Evolutionary conservation across 495 filamentous ascomycete species (phyloP), one percentile per base, ranked within the genome.

Genomic region (Zalerion maritima): DNA sequence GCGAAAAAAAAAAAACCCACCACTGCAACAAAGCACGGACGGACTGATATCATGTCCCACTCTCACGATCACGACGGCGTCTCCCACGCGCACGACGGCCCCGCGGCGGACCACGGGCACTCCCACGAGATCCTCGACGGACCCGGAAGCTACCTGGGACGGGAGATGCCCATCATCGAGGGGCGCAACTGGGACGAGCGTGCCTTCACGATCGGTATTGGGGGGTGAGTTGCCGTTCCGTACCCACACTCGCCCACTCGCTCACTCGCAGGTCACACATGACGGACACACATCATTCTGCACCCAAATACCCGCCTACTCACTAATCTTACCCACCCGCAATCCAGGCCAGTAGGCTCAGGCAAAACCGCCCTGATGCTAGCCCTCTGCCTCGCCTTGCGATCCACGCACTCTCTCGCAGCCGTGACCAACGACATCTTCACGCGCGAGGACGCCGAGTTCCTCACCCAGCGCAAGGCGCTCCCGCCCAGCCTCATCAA

Each of bases 401-500:
- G 89, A 18, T 57, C 71, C 26, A 48, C 67, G 15, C 81, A 82
- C 62, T 83, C 75, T 44, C 76, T 97, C 41, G 89, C 89, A 3
- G 89, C 86, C 21, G 86, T 97, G 2, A 97, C 89, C 17, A 97
- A 97, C 62, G 89, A 97, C 62, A 96, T 96, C 66, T 97, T 97
- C 69, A 96, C 89, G 15, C 79, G 80, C 36, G 89, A 97, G 61
- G 89, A 97, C 58, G 81, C 82, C 56, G 89, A 96, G 48, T 97
- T 97, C 67, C 78, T 97, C 1, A 86, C 81, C 31, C 71, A 73
- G 24, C 67, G 94, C 67, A 55, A 65, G 36, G 89, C 89, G 16
- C 79, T 97, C 1, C 76, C 87, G 0, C 59, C 86, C 0, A 39
- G 52, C 1, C 81, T 87, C 27, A 94, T 97, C 61, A 70, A 73